Evolutionary conservation across 106 monocot species (phyloP).

Genomic region (Platanthera zijinensis): DNA sequence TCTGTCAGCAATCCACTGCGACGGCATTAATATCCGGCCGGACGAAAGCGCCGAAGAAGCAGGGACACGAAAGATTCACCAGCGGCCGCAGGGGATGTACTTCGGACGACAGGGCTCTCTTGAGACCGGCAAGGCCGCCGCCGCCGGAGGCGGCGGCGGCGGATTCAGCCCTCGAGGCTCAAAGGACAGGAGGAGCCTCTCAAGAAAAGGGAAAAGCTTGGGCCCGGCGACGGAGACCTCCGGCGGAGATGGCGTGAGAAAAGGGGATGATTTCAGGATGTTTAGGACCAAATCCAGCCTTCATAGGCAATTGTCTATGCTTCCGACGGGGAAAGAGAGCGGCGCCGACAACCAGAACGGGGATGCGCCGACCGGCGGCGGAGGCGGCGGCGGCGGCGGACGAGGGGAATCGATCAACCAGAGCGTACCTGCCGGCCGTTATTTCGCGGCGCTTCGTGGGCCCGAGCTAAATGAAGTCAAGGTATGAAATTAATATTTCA

Average conservation of each 20-base stretch:
- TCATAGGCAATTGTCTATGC: conserved; percentile 59
- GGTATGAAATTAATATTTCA: conserved; percentile 21
- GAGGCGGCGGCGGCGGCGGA: neutral
- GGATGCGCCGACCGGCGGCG: neutral
- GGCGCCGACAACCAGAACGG: conserved; percentile 14
- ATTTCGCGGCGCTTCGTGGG: conserved; percentile 84
- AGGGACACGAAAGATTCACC: neutral
- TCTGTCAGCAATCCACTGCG: too few relatives aligned
- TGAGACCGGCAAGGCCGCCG: conserved; percentile 21
- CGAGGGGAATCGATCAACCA: conserved; percentile 9
- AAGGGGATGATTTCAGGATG: conserved; percentile 82
- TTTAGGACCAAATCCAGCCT: conserved; percentile 77
- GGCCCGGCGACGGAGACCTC: conserved; percentile 10
- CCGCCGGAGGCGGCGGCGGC: too few relatives aligned
- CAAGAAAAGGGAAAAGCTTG: conserved; percentile 52
- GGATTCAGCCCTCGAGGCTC: neutral
- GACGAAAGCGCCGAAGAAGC: too few relatives aligned
- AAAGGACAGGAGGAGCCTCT: conserved; percentile 9
- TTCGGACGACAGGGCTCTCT: conserved; percentile 69
- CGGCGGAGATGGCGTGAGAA: conserved; percentile 8
- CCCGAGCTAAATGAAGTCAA: conserved; percentile 88
- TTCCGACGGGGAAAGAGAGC: conserved; percentile 33
- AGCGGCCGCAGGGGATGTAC: neutral
- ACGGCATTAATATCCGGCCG: too few relatives aligned
- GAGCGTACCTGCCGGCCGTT: conserved; percentile 78